These are phyloP conservation scores for Hypoxylon trugodes DNA, from an alignment of 495 filamentous ascomycete genomes.

Conservation along the genomic window DNA sequence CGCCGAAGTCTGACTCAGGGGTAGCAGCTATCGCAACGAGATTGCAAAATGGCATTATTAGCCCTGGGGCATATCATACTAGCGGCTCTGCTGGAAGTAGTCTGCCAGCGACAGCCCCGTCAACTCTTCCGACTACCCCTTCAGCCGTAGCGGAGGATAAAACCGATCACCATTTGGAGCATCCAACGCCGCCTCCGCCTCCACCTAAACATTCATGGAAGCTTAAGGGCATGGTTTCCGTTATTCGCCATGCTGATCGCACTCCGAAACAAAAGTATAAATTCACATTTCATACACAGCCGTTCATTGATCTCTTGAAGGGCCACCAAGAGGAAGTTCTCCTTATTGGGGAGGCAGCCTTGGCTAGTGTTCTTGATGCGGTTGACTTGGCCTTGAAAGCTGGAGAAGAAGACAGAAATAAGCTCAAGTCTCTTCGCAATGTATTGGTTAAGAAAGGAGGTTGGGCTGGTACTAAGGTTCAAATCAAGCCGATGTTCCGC, in stretches of 20 bases:
- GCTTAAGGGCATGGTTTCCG: slow-evolving; percentile 96
- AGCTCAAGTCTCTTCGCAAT: slow-evolving; percentile 82
- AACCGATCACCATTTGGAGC: slow-evolving; percentile 40
- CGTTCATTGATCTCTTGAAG: slow-evolving; percentile 91
- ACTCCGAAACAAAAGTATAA: slow-evolving; percentile 99
- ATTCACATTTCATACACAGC: slow-evolving; percentile 96
- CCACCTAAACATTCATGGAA: slow-evolving; percentile 97
- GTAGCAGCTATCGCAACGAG: slow-evolving; percentile 42
- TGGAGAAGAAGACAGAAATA: slow-evolving; percentile 83
- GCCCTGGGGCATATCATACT: slow-evolving; percentile 45
- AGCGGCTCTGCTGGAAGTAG: slow-evolving; percentile 47
- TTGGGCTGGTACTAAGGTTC: slow-evolving; percentile 96
- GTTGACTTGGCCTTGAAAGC: slow-evolving; percentile 79
- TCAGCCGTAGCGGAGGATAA: slow-evolving; percentile 39
- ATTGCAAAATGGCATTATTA: slow-evolving; percentile 46
- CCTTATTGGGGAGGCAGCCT: slow-evolving; percentile 87
- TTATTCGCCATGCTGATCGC: slow-evolving; percentile 93
- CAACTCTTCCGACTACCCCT: slow-evolving; percentile 54
- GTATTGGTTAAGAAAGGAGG: slow-evolving; percentile 89
- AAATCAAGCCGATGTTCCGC: slow-evolving; percentile 98
- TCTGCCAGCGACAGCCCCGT: slow-evolving; percentile 52
- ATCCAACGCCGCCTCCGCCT: slow-evolving; percentile 69
- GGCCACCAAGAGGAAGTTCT: slow-evolving; percentile 97
- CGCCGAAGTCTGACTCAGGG: slow-evolving; percentile 46
- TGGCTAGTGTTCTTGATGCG: slow-evolving; percentile 87